Percentiles rank a stretch among this genome's conserved stretches.
phyloP scores from a whole-genome alignment of 768 basidiomycete genomes.

The Cystofilobasidium bisporidii region DNA sequence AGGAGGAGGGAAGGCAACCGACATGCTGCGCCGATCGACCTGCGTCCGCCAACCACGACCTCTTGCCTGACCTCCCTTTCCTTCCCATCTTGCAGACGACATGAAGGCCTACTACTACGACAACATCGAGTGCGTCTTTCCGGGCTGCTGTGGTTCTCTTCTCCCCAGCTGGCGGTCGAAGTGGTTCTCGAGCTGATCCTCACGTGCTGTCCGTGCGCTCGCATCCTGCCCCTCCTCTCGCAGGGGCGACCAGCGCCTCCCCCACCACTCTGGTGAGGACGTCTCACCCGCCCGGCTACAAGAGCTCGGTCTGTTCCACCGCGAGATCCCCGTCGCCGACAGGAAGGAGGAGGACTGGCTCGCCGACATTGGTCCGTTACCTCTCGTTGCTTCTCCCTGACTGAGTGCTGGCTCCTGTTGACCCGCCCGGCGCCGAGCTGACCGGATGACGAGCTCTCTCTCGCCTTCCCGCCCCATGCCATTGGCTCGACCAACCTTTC shows the following conservation, averaged over 20 bases:
- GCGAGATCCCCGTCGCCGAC: slow-evolving; percentile 55
- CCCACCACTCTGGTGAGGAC: slow-evolving; percentile 55
- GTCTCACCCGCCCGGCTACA: slow-evolving; percentile 49
- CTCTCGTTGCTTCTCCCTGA: neutral
- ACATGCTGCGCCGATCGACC: no score
- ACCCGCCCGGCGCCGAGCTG: neutral
- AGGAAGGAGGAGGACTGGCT: slow-evolving; percentile 43
- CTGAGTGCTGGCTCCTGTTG: neutral
- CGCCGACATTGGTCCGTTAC: slow-evolving; percentile 24
- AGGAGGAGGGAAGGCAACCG: no score
- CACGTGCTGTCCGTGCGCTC: no score
- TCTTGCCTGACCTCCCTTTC: no score
- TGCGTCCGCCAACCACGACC: no score
- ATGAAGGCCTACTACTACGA: slow-evolving; percentile 39
- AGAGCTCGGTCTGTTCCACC: slow-evolving; percentile 56
- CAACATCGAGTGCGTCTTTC: slow-evolving; percentile 37
- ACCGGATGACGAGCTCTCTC: neutral
- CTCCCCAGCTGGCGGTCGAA: no score
- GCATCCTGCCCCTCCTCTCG: slow-evolving; percentile 37
- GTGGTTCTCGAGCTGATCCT: no score
- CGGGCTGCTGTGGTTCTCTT: neutral
- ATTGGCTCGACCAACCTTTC: no score
- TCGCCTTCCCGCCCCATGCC: neutral
- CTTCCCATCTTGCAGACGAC: neutral
- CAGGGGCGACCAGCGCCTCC: slow-evolving; percentile 69